Evolutionary conservation across 306 rosid species (phyloP).

Genomic region (Pterocarpus macrocarpus): DNA sequence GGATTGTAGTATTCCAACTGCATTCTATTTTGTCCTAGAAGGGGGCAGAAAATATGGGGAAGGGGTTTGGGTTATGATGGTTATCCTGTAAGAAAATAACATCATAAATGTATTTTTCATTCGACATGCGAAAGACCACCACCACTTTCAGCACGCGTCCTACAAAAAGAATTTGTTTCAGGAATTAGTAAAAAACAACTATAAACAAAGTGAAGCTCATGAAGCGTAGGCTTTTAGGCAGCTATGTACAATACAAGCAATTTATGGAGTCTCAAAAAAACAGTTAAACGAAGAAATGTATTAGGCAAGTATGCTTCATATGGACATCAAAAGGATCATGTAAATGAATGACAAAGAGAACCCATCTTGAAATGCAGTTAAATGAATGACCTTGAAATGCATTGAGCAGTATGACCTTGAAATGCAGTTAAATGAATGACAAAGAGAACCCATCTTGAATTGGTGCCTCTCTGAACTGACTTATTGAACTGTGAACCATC

Average conservation of each 20-base stretch:
- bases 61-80: background rate
- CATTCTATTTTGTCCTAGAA: background rate
- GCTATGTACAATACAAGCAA: background rate
- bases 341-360: constrained; percentile 11
- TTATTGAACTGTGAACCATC: no score
- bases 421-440: constrained; percentile 27
- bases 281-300: background rate
- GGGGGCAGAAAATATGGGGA: constrained; percentile 3
- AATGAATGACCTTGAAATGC: background rate
- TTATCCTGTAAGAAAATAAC: constrained; percentile 28
- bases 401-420: constrained; percentile 12
- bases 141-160: constrained; percentile 84
- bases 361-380: constrained; percentile 37
- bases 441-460: constrained; percentile 11
- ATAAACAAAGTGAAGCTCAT: constrained; percentile 11
- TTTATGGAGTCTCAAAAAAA: background rate
- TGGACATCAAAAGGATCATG: constrained; percentile 17
- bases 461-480: background rate
- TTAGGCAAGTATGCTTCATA: constrained; percentile 29
- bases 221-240: background rate
- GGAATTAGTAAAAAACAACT: constrained; percentile 10
- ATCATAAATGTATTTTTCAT: constrained; percentile 49
- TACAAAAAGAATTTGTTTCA: constrained; percentile 43
- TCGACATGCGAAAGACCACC: constrained; percentile 87
- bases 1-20: constrained; percentile 29